These are phyloP conservation scores for Chaetomium tenue DNA, from an alignment of 495 filamentous ascomycete genomes.

Conservation along the genomic window DNA sequence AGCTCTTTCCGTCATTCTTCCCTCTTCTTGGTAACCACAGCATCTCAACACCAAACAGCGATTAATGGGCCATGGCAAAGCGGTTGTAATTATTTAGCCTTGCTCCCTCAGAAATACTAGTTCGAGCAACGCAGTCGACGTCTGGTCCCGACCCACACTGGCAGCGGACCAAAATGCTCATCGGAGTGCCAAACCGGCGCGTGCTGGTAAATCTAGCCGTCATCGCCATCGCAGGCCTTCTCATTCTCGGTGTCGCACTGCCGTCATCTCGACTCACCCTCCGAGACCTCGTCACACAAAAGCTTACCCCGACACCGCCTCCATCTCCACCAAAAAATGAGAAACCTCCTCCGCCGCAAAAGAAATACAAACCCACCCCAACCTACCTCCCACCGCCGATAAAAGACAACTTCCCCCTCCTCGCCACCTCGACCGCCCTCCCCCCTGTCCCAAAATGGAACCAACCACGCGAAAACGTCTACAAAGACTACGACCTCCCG, in stretches of 20 bases:
- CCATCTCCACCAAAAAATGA: background rate
- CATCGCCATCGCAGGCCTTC: background rate
- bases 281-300: background rate
- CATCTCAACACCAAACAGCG: no score
- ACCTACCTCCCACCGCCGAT: conserved; percentile 38
- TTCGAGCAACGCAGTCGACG: no score
- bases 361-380: conserved; percentile 39
- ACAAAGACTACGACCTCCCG: conserved; percentile 39
- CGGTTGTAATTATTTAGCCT: no score
- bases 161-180: conserved; percentile 6
- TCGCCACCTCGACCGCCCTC: conserved; percentile 32
- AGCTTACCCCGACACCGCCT: background rate
- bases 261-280: background rate
- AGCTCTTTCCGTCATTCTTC: no score
- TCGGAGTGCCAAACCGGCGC: conserved; percentile 13
- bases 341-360: background rate
- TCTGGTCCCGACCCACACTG: no score
- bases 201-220: conserved; percentile 3
- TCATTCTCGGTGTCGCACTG: background rate
- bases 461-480: conserved; percentile 34
- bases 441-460: conserved; percentile 50
- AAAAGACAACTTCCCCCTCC: conserved; percentile 41
- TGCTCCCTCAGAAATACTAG: no score
- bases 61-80: no score
- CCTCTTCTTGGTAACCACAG: no score